Evolutionary conservation across 352 stramenopile genomes (phyloP), one percentile per base, ranked within the genome.

Genomic region (Globisporangium parvum): DNA sequence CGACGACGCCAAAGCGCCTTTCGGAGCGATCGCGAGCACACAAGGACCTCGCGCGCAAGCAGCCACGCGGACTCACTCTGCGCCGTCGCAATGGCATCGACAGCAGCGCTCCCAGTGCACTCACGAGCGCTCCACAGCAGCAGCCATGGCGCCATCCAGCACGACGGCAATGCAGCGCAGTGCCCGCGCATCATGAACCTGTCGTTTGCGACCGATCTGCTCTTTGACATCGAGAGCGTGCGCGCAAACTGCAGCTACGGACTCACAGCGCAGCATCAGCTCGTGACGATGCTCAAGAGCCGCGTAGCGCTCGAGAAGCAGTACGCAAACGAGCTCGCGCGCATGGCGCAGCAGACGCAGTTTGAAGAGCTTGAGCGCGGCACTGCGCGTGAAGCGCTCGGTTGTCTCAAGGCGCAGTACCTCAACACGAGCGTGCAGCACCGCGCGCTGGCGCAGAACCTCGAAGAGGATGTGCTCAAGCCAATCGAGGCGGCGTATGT

Each of bases 351-450:
- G 28, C 66, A 70, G 33, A 84, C 76, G 28, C 68, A 76, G 26
- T 56, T 90, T 2, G 77, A 91, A 6, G 75, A 85, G 35, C 55
- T 76, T 20, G 77, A 85, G 41, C 56, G 75, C 21, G 69, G 76
- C 37, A 82, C 71, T 21, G 79, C 80, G 60, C 67, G 79, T 42
- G 69, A 71, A 41, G 81, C 84, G 2, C 70, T 92, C 39, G 69
- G 66, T 4, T 77, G 69, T 51, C 63, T 94, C 50, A 69, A 70
- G 51, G 73, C 76, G 3, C 84, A 92, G 66, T 94, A 92, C 52
- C 52, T 87, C 42, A 92, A 94, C 65, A 87, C 80, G 39, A 90
- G 84, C 37, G 80, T 89, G 47, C 84, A 94, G 63, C 84, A 94
- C 60, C 70, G 75, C 20, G 59, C 73, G 11, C 65, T 94, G 5